Evolutionary conservation across 176 grass and related monocot species (phyloP), one percentile per base, ranked within the genome.

Genomic region (Oropetium thomaeum): DNA sequence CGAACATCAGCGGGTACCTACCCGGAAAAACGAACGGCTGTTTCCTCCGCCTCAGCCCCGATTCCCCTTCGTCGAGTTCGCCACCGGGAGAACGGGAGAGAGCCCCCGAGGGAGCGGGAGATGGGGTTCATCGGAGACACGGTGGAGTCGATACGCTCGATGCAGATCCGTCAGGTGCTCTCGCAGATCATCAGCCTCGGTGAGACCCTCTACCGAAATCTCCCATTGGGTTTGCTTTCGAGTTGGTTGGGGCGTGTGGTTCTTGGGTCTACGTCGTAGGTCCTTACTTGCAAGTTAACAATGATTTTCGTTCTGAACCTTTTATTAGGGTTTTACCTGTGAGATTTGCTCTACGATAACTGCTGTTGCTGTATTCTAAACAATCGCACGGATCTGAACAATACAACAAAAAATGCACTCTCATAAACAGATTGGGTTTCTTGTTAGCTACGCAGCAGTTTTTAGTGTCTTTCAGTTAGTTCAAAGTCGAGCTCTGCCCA

Each of bases 171-270:
- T 67, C 92, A 91, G 9, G 55, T 89, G 52, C 67, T 89, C 63
- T 58, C 47, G 25, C 86, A 96, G 71, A 89, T 96, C 68, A 71
- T 96, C 83, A 96, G 88, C 71, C 67, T 91, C 31, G 88, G 92
- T 96, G 71, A 81, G 22, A 20, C 34, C 30, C 53, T 62, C 43
- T 76, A 3, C 32, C 47, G 3, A 1, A 8, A 31, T 62, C 65
- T 25, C 8, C 15, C 30, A 63, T 63, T 76, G 12, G 35, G 16
- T 5, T 22, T 15, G 25, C 2, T 30, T 23, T 48, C 0, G 70
- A 20, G 44, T 19, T 25, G 1, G 58, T 38, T 9, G 41, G 62
- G 32, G 17, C 34, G 1, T 54, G 7, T 48, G 25, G 33, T 49
- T 81, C 79, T 53, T 63, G 58, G 22, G 26, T 81, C 55, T 5